Evolutionary conservation across 306 rosid species (phyloP).

Genomic region (Gynostemma pentaphyllum): DNA sequence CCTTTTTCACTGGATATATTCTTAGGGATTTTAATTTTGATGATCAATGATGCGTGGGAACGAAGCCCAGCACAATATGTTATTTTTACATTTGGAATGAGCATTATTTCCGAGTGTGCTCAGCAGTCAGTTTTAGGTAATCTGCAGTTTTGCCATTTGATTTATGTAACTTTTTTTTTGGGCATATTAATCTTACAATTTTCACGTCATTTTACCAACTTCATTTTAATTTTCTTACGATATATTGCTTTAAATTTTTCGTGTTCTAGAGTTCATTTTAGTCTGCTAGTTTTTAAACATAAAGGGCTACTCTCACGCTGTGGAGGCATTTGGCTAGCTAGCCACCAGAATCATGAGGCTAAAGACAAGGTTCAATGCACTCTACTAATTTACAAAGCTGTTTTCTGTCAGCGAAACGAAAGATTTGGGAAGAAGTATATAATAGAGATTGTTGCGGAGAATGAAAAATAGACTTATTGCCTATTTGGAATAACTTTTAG

Average conservation of each 20-base stretch:
- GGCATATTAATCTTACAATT: background rate
- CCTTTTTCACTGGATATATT: background rate
- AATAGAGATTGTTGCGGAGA: too few relatives aligned
- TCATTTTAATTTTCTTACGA: background rate
- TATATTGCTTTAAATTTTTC: background rate
- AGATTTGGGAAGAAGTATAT: too few relatives aligned
- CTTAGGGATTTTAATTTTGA: background rate
- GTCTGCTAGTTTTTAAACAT: background rate
- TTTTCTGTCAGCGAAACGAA: too few relatives aligned
- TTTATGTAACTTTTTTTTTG: background rate
- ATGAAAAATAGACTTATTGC: too few relatives aligned
- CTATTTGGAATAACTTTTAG: too few relatives aligned
- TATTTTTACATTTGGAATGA: background rate
- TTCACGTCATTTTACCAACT: background rate
- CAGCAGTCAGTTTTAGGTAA: background rate
- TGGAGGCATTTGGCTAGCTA: background rate
- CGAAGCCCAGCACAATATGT: background rate
- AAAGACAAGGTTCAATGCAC: background rate
- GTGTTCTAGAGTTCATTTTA: background rate
- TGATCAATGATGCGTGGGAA: background rate
- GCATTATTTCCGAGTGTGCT: background rate
- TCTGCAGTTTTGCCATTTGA: background rate
- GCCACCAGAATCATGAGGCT: background rate
- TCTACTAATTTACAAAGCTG: too few relatives aligned
- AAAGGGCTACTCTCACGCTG: background rate